Base-by-base conservation (phyloP, 1,284 basidiomycete genomes). In the Paramarasmius palmivorus region DNA sequence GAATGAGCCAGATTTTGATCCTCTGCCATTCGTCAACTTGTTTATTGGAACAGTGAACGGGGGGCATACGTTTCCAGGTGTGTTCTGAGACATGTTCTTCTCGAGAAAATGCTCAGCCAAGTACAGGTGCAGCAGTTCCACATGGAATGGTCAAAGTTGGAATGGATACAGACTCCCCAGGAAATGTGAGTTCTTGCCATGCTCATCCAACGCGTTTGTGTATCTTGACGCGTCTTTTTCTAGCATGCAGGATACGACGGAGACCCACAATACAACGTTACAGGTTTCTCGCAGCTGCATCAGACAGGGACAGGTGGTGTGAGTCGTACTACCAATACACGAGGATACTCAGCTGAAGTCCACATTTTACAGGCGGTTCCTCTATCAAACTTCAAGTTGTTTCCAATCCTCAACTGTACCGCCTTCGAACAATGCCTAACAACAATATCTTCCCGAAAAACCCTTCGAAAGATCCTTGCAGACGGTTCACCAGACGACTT, bases 141-240 rank as follows among this genome's bases (percentile, higher is more conserved):
- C 83, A 84, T 67, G 84, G 84, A 19, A 83, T 85, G 81, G 75
- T 81, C 20, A 86, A 86, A 66, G 77, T 72, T 2, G 84, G 82
- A 3, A 80, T 84, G 77, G 84, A 86, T 62, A 85, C 83, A 0
- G 78, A 84, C 57, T 83, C 83, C 6, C 78, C 79, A 1, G 79
- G 77, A 58, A 84, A 84, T 63, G 82, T 83, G 57, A 39, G 72
- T 2, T n/a, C n/a, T n/a, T n/a, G 17, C 37, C 52, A 42, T 39
- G 19, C 19, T 36, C 29, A 10, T n/a, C 14, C 41, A 19, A n/a
- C 19, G 37, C 22, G 4, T 42, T 45, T 41, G 19, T 32, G n/a
- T 26, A 36, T 9, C 15, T 10, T n/a, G 32, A 26, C 17, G 26
- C 17, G n/a, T 34, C 9, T 19, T 29, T 29, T 35, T 44, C 4